A percentile compares a stretch with the other conserved stretches of the same genome.
Evolutionary conservation across 768 basidiomycete genomes (phyloP).

Genomic region (Melanogaster broomeanus): DNA sequence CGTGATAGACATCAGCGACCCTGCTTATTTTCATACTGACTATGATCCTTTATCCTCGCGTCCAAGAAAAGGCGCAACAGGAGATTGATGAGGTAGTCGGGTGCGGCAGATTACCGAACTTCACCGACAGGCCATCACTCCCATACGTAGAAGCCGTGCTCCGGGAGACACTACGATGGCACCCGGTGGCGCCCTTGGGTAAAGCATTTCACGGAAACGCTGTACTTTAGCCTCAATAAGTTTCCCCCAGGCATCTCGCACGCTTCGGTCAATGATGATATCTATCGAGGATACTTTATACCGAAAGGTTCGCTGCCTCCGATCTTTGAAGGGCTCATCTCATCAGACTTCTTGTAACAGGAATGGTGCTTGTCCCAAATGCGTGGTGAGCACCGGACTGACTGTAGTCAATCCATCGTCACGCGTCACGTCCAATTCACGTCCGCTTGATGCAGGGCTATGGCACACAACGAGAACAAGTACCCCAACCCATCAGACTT

Average conservation of each 20-base stretch:
- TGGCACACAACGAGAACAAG: conserved; percentile 24
- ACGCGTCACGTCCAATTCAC: conserved; percentile 10
- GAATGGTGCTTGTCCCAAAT: conserved; percentile 15
- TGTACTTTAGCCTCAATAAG: neutral
- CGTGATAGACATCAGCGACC: conserved; percentile 2
- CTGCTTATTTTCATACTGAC: conserved; percentile 13
- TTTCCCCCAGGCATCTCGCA: conserved; percentile 29
- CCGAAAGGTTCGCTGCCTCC: conserved; percentile 23
- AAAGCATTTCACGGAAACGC: neutral
- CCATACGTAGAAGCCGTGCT: conserved; percentile 26
- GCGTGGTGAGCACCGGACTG: conserved; percentile 10
- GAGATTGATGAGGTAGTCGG: conserved; percentile 27
- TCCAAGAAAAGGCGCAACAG: conserved; percentile 22
- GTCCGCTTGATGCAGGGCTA: conserved; percentile 17
- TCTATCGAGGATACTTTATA: conserved; percentile 32
- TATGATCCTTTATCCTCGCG: conserved; percentile 8
- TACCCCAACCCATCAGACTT: conserved; percentile 23
- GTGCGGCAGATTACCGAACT: conserved; percentile 15
- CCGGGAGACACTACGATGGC: conserved; percentile 25
- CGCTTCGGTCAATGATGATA: conserved; percentile 26
- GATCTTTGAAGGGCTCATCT: neutral
- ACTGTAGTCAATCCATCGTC: too few species aligned
- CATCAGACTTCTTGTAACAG: neutral
- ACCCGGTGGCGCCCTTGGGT: conserved; percentile 27
- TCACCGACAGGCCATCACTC: conserved; percentile 21